These are phyloP conservation scores for carrot (Daucus carota) DNA, from an alignment of 129 eudicot genomes.

Conservation along the genomic window DNA sequence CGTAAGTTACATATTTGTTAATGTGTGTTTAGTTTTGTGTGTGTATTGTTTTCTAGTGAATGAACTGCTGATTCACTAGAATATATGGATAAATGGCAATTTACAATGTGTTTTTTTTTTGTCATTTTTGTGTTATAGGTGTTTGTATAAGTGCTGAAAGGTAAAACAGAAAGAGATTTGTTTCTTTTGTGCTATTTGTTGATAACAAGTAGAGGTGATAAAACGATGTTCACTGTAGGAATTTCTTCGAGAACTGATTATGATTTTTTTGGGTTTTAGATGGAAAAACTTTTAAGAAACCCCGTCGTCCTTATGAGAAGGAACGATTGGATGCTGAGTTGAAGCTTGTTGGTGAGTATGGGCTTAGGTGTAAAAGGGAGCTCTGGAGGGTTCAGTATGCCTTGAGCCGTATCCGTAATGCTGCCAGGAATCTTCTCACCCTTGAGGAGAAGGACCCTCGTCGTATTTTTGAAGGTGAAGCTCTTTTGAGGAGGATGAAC, in stretches of 20 bases:
- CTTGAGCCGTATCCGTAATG: slow-evolving; percentile 28
- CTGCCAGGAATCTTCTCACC: slow-evolving; percentile 32
- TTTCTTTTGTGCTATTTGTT: not conserved
- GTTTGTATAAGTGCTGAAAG: too few species aligned
- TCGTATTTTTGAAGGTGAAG: slow-evolving; percentile 38
- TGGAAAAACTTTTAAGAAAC: slow-evolving; percentile 34
- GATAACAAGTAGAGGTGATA: not conserved
- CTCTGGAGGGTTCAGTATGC: slow-evolving; percentile 37
- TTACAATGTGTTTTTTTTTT: too few species aligned
- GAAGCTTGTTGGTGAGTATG: slow-evolving; percentile 37
- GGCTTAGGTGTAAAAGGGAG: slow-evolving; percentile 35
- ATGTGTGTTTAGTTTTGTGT: not conserved
- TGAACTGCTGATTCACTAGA: not conserved
- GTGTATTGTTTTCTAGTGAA: too few species aligned
- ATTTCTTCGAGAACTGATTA: too few species aligned
- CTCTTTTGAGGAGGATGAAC: slow-evolving; percentile 31
- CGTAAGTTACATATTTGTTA: too few species aligned
- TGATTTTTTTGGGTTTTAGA: not conserved
- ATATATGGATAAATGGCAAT: too few species aligned
- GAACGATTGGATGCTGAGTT: slow-evolving; percentile 36
- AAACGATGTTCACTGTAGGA: not conserved
- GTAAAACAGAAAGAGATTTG: too few species aligned
- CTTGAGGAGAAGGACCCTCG: slow-evolving; percentile 34
- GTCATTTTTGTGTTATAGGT: too few species aligned
- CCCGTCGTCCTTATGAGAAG: slow-evolving; percentile 31